Conservation (phyloP, 148 eudicot species). For the Arctostaphylos glauca region DNA sequence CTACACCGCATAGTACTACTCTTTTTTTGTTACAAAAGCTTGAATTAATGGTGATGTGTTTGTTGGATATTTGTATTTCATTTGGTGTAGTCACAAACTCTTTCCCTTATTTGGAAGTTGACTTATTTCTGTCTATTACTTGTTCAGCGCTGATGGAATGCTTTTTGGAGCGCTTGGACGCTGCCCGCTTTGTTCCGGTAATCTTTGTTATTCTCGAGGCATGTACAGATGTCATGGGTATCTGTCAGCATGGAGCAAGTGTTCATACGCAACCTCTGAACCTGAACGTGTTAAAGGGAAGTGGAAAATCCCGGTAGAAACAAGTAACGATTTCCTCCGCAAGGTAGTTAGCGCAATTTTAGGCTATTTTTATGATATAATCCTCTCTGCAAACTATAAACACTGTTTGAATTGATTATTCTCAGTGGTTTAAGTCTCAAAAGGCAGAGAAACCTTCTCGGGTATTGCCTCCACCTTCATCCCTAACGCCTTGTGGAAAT, state of each 20-base stretch:
- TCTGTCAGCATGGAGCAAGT: slow-evolving; percentile 92
- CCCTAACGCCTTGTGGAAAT: slow-evolving; percentile 42
- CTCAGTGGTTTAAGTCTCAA: slow-evolving; percentile 87
- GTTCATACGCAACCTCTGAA: slow-evolving; percentile 67
- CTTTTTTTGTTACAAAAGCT: not conserved
- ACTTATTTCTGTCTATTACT: slow-evolving; percentile 13
- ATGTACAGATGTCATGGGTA: slow-evolving; percentile 76
- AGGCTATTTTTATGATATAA: slow-evolving; percentile 8
- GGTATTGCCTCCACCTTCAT: slow-evolving; percentile 56
- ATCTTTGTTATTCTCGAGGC: slow-evolving; percentile 67
- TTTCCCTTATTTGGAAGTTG: not conserved
- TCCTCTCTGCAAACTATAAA: slow-evolving; percentile 12
- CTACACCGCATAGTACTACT: not conserved
- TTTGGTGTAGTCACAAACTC: not conserved
- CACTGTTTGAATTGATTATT: slow-evolving; percentile 18
- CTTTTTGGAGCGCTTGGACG: slow-evolving; percentile 70
- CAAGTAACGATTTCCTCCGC: slow-evolving; percentile 69
- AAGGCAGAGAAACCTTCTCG: slow-evolving; percentile 60
- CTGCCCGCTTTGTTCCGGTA: slow-evolving; percentile 78
- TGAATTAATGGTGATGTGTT: not conserved
- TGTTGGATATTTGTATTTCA: not conserved
- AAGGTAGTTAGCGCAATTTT: slow-evolving; percentile 48
- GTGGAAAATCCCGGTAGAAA: slow-evolving; percentile 81
- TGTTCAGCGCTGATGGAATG: slow-evolving; percentile 92
- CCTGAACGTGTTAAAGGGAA: slow-evolving; percentile 80